Evolutionary conservation across 257 asterid species (phyloP), one percentile per base, ranked within the genome.

Genomic region (Lithospermum erythrorhizon): DNA sequence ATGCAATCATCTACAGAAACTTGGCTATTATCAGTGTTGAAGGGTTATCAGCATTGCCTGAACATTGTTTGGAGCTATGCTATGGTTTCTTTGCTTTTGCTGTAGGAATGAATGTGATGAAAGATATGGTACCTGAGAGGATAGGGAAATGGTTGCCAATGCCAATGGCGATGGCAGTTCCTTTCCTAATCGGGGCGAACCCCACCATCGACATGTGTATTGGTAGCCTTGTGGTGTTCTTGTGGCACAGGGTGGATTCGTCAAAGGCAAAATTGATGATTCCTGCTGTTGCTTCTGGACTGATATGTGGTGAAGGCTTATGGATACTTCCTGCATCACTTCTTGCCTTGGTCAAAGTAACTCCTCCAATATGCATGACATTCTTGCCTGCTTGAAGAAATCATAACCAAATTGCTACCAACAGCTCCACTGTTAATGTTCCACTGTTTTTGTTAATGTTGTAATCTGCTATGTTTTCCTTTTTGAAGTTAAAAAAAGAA

Each of bases 151-250:
- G 91, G 91, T 72, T 89, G 89, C 97, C 97, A 9, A 14, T 87
- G 16, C 97, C 97, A 3, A 82, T 81, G 14, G 97, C 95, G 0
- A 86, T 89, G 95, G 97, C 97, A 1, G 76, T 81, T 68, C 97
- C 95, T 14, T 89, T 89, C 47, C 55, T 89, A 35, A 73, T 89
- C 19, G 97, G 97, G 6, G 95, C 85, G 0, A 76, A 86, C 45
- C 75, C 84, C 35, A 86, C 91, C 0, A 82, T 89, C 3, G 97
- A 89, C 53, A 89, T 89, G 97, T 89, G 97, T n/a, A 63, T 89
- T 37, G 97, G 97, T 73, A 84, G 82, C 53, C 5, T 81, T 67
- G 59, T 75, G 70, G 95, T 86, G 73, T 78, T 82, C 52, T 48
- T 76, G 55, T 84, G 91, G 95, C 74, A 83, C 7, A 89, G 72